Conservation (phyloP, 805 yeast species). For the Jamesozyma lodderae region DNA sequence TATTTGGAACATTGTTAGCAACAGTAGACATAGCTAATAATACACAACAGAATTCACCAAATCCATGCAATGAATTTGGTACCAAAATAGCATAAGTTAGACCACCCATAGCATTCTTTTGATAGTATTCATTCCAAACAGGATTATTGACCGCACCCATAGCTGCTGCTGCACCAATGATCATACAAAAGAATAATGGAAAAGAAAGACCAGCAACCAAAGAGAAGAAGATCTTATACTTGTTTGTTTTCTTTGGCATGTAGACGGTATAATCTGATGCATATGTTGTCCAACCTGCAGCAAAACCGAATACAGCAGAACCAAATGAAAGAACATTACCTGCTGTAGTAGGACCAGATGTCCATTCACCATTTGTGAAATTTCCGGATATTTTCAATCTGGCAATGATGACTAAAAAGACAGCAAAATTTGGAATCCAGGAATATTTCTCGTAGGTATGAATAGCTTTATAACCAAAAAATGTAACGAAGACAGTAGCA, state of each 20-base stretch:
- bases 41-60: conserved; percentile 86
- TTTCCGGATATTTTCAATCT: conserved; percentile 59
- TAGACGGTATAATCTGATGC: conserved; percentile 89
- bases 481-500: conserved; percentile 62
- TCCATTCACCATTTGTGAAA: conserved; percentile 45
- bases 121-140: conserved; percentile 43
- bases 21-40: conserved; percentile 77
- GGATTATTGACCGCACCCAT: conserved; percentile 48
- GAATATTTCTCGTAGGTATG: conserved; percentile 76
- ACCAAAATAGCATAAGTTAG: conserved; percentile 71
- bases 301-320: conserved; percentile 75
- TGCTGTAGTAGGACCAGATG: conserved; percentile 57
- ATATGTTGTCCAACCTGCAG: conserved; percentile 93
- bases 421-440: conserved; percentile 74
- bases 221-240: conserved; percentile 50
- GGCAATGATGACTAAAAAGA: conserved; percentile 69
- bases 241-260: conserved; percentile 58
- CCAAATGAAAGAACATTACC: conserved; percentile 77
- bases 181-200: conserved; percentile 65
- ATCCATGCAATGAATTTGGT: conserved; percentile 71
- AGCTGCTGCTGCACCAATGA: conserved; percentile 80
- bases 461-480: conserved; percentile 77
- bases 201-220: conserved; percentile 52
- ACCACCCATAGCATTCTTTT: conserved; percentile 62
- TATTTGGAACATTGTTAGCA: conserved; percentile 86